Conservation (phyloP, 1,139 yeast species). For the Casaregolazyma suthepensis region DNA sequence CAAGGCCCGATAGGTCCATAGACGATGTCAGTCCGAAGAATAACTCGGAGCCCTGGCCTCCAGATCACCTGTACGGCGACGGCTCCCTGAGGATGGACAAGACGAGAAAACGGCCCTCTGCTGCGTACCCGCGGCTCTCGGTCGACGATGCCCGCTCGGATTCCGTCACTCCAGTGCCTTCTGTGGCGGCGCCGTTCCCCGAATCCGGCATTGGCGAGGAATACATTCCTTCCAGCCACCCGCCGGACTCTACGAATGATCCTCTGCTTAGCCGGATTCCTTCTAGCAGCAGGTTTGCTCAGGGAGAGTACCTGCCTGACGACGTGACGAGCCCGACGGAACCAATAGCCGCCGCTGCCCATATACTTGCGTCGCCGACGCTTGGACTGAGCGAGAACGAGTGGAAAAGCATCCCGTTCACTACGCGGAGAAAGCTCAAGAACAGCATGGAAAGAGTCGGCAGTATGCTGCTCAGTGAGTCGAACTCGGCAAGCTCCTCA, state of each 20-base stretch:
- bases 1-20: background rate
- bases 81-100: background rate
- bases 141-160: background rate
- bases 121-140: background rate
- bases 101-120: background rate
- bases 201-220: constrained; percentile 7
- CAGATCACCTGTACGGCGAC: background rate
- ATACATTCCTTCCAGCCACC: background rate
- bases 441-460: constrained; percentile 17
- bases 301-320: constrained; percentile 4
- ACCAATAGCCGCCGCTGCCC: constrained; percentile 6
- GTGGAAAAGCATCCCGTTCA: constrained; percentile 27
- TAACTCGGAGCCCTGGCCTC: background rate
- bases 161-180: background rate
- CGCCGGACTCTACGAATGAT: background rate
- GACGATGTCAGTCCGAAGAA: background rate
- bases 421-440: constrained; percentile 23
- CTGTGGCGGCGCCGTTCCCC: background rate
- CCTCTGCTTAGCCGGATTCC: background rate
- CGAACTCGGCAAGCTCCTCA: constrained; percentile 6
- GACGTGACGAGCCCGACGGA: background rate
- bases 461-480: constrained; percentile 2
- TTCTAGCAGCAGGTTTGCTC: background rate
- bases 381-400: constrained; percentile 22
- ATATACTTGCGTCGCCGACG: constrained; percentile 19